Evolutionary conservation across 805 yeast genomes (phyloP), one percentile per base, ranked within the genome.

Genomic region (Hanseniaspora nectarophila): DNA sequence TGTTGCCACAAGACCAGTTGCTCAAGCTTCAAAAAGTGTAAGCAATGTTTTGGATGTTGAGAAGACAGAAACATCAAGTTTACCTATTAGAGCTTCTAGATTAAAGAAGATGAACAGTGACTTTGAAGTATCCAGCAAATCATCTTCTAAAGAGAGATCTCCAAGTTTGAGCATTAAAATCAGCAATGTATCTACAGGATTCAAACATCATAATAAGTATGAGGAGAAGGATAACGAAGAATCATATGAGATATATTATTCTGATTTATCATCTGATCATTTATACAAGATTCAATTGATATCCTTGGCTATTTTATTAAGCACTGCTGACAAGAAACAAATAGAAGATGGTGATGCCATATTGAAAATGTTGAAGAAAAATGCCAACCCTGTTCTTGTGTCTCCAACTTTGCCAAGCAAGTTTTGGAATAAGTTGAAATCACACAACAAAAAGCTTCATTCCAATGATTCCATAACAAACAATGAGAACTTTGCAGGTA

Each of bases 201-300:
- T 83, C 67, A 81, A 83, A 54, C 94, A 84, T 66, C 89, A 84
- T 61, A 79, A 78, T 33, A 63, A 63, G 38, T 48, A 67, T 28
- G 45, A 47, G 16, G 63, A 64, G 55, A 67, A 63, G 34, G 56
- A 54, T 20, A 65, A 61, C 38, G n/a, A 31, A 7, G 38, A 42
- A 5, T 26, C 51, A 44, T 63, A 69, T 40, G 65, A 69, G 5
- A 72, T 73, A 48, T 79, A 82, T 60, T 84, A 77, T 61, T 80
- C 88, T 3, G 86, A 85, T 45, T 49, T 65, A 9, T 51, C 47
- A 15, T 34, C 48, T 2, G 56, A 51, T 8, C 67, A 64, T 10
- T 80, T 57, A 70, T 82, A 53, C 82, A 78, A 60, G 70, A 79
- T 62, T 74, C 85, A 54, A 76, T 73, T 59, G 74, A 73, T 63